Conservation (phyloP, 108 stramenopile species). For the Cyclotella distinguenda region DNA sequence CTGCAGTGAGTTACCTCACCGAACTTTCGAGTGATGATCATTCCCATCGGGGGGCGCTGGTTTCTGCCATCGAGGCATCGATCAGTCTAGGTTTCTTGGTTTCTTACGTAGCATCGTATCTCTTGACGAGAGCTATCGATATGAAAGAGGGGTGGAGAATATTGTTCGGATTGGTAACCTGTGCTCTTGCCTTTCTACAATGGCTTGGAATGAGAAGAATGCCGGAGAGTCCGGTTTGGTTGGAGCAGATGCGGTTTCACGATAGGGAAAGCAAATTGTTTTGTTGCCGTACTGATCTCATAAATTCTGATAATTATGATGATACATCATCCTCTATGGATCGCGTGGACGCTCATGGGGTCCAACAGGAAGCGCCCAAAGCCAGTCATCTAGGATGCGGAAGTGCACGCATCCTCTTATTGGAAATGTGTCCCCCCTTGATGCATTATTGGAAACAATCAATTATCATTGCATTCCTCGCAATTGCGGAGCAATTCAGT, state of each 20-base stretch:
- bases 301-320: slow-evolving; percentile 12
- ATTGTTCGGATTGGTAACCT: slow-evolving; percentile 51
- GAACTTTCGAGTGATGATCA: slow-evolving; percentile 37
- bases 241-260: slow-evolving; percentile 42
- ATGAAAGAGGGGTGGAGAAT: slow-evolving; percentile 50
- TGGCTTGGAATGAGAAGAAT: slow-evolving; percentile 50
- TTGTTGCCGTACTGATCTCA: too few relatives aligned
- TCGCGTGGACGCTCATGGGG: too few relatives aligned
- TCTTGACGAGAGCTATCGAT: slow-evolving; percentile 11
- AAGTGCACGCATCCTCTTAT: slow-evolving; percentile 22
- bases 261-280: slow-evolving; percentile 52
- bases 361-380: too few relatives aligned
- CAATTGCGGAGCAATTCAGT: slow-evolving; percentile 52
- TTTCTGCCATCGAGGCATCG: slow-evolving; percentile 42
- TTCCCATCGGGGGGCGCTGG: slow-evolving; percentile 44
- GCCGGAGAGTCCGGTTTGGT: slow-evolving; percentile 60
- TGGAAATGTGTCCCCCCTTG: slow-evolving; percentile 31
- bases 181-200: slow-evolving; percentile 43
- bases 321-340: slow-evolving; percentile 6
- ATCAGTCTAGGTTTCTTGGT: slow-evolving; percentile 42
- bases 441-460: slow-evolving; percentile 46
- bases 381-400: too few relatives aligned
- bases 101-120: slow-evolving; percentile 36
- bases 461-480: slow-evolving; percentile 42
- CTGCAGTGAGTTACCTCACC: slow-evolving; percentile 45